phyloP scores from a whole-genome alignment of 208 protist species.

The Strigomonas culicis region DNA sequence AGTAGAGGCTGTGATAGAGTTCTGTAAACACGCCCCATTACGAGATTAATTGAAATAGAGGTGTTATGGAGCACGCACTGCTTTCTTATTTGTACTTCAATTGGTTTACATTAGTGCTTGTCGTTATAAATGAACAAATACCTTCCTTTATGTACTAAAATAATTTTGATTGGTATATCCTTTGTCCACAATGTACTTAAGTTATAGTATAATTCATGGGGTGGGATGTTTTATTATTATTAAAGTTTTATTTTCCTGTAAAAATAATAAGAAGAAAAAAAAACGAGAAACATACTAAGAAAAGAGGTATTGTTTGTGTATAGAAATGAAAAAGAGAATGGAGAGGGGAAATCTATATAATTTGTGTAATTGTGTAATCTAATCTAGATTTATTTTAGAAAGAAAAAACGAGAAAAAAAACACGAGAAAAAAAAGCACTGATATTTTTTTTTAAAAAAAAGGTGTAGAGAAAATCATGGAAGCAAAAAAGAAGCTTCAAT shows the following conservation, averaged over 20 bases:
- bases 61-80: no score
- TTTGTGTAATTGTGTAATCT: constrained; percentile 2
- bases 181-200: background rate
- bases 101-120: no score
- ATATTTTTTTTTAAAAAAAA: constrained; percentile 8
- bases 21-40: no score
- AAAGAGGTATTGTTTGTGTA: constrained; percentile 3
- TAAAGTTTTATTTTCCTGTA: background rate
- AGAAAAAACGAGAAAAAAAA: constrained; percentile 8
- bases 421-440: constrained; percentile 6
- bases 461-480: background rate
- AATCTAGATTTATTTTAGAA: constrained; percentile 17
- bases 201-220: background rate
- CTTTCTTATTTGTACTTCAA: no score
- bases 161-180: background rate
- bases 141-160: no score
- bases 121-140: no score
- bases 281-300: constrained; percentile 9
- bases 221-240: background rate
- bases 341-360: background rate
- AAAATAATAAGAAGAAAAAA: background rate
- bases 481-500: constrained; percentile 14
- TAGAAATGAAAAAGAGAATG: background rate
- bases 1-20: background rate
- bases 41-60: no score